A percentile compares a stretch with the other conserved stretches of the same genome.
Evolutionary conservation across 495 filamentous ascomycete genomes (phyloP).

Genomic region (Mytilinidion resinicola): DNA sequence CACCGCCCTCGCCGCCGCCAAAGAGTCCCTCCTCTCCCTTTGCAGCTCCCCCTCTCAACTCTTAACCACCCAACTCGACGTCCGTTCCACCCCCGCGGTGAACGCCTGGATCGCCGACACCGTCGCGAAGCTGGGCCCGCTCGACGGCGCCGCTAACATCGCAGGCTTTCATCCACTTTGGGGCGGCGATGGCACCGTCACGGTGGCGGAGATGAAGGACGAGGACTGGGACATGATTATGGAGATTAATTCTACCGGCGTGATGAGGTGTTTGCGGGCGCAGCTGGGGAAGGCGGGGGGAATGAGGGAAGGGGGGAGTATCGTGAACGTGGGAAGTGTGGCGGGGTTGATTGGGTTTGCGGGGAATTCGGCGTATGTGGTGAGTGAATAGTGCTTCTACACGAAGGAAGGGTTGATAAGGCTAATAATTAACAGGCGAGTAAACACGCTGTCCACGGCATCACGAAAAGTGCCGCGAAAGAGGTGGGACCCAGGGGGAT

Average conservation of each 20-base stretch:
- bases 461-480: constrained; percentile 52
- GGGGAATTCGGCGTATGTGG: constrained; percentile 47
- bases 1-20: constrained; percentile 3
- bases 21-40: not conserved
- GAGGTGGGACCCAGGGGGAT: constrained; percentile 50
- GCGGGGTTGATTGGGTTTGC: constrained; percentile 48
- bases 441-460: constrained; percentile 46
- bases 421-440: not conserved
- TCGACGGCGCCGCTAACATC: constrained; percentile 55
- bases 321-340: constrained; percentile 53
- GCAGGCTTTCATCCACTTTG: constrained; percentile 44
- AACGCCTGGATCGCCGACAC: constrained; percentile 11
- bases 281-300: constrained; percentile 9
- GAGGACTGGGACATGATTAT: constrained; percentile 29
- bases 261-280: constrained; percentile 30
- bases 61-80: constrained; percentile 5
- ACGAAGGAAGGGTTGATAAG: not conserved
- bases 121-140: constrained; percentile 21
- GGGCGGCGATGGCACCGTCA: constrained; percentile 31
- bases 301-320: constrained; percentile 23
- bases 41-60: not conserved
- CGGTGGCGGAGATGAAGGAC: constrained; percentile 36
- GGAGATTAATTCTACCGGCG: constrained; percentile 29
- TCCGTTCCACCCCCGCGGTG: constrained; percentile 6
- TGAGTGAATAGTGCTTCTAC: constrained; percentile 26